phyloP scores from a whole-genome alignment of 768 basidiomycete genomes.

The Lactarius sp. region DNA sequence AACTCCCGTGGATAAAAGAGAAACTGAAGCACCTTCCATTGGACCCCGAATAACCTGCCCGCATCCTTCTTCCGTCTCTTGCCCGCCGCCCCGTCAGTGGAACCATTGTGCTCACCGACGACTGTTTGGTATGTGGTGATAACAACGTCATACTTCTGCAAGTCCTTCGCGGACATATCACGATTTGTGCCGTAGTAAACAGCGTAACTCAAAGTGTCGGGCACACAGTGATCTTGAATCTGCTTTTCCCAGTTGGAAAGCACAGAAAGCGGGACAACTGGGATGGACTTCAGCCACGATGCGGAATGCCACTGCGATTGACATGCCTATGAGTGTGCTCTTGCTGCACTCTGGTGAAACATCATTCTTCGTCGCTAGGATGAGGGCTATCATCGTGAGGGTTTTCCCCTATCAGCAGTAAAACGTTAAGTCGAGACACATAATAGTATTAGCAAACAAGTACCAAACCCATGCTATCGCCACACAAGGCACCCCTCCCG shows the following conservation, averaged over 20 bases:
- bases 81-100: conserved; percentile 31
- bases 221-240: conserved; percentile 63
- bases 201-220: conserved; percentile 47
- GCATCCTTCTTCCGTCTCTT: conserved; percentile 63
- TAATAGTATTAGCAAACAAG: conserved; percentile 25
- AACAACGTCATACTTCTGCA: conserved; percentile 69
- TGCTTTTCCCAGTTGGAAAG: conserved; percentile 89
- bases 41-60: conserved; percentile 57
- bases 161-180: conserved; percentile 48
- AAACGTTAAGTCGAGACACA: conserved; percentile 15
- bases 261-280: conserved; percentile 79
- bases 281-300: not conserved
- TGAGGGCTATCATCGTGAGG: conserved; percentile 77
- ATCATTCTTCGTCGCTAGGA: conserved; percentile 72
- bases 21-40: conserved; percentile 65
- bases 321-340: conserved; percentile 73
- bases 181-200: conserved; percentile 74
- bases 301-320: not conserved
- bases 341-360: conserved; percentile 50
- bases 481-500: conserved; percentile 82
- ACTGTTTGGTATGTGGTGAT: conserved; percentile 83
- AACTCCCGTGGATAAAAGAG: not conserved
- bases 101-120: conserved; percentile 45
- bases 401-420: conserved; percentile 68
- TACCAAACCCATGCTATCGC: conserved; percentile 83